Conservation (phyloP, 352 stramenopile genomes). For the Pythium rishiriense region DNA sequence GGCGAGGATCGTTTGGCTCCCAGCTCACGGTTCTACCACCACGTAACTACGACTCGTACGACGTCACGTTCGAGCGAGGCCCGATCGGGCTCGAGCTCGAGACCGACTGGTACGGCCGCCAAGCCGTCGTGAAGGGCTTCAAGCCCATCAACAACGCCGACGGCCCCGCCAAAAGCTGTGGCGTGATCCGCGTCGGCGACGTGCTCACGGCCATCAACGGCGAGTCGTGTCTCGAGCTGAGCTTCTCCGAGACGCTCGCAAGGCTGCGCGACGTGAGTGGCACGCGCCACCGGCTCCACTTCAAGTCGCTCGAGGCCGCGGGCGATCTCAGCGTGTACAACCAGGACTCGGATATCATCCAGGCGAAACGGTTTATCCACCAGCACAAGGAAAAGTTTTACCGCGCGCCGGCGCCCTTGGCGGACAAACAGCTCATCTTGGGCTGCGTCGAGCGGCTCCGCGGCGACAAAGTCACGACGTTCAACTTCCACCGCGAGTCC, state of each 20-base stretch:
- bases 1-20: conserved; percentile 21
- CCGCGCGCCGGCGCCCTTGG: conserved; percentile 19
- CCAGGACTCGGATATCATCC: conserved; percentile 57
- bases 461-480: conserved; percentile 78
- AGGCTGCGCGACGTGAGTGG: conserved; percentile 44
- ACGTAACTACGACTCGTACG: conserved; percentile 68
- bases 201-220: conserved; percentile 78
- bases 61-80: conserved; percentile 61
- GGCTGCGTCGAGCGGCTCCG: conserved; percentile 71
- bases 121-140: conserved; percentile 76
- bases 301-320: conserved; percentile 67
- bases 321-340: conserved; percentile 70
- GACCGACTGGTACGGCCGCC: conserved; percentile 73
- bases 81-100: conserved; percentile 69
- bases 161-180: conserved; percentile 54
- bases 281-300: conserved; percentile 57
- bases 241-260: conserved; percentile 58
- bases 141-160: conserved; percentile 48
- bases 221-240: conserved; percentile 66
- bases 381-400: conserved; percentile 81
- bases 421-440: conserved; percentile 43
- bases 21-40: conserved; percentile 8
- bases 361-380: conserved; percentile 76
- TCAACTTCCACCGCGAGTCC: conserved; percentile 83
- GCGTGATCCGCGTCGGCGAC: conserved; percentile 63